A percentile compares a stretch with the other conserved stretches of the same genome.
phyloP scores from a whole-genome alignment of 2,329 filamentous ascomycete genomes.

The Leptodontidium sp. region DNA sequence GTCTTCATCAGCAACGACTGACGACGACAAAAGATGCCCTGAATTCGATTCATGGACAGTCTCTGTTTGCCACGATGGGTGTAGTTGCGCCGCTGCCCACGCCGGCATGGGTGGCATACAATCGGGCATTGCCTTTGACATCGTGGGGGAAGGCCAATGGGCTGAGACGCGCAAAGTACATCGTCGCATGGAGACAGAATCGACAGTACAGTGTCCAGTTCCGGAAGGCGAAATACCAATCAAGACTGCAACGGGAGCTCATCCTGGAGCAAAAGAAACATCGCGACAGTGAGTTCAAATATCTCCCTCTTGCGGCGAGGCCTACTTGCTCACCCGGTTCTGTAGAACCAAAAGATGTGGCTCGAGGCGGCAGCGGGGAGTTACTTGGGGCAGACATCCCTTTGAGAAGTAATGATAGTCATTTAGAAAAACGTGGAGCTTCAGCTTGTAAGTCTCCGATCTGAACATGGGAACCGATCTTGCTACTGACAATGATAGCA shows the following conservation, averaged over 20 bases:
- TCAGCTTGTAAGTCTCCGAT: neutral
- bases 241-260: neutral
- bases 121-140: neutral
- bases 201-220: neutral
- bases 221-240: neutral
- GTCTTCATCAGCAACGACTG: neutral
- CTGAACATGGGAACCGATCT: neutral
- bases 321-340: no score
- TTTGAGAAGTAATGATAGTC: no score
- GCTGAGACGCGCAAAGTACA: neutral
- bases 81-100: neutral
- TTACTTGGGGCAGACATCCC: no score
- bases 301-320: neutral
- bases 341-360: no score
- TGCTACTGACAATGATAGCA: constrained; percentile 1
- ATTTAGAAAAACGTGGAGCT: no score
- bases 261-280: neutral
- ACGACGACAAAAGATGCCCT: neutral
- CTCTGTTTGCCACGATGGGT: neutral
- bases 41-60: no score
- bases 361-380: no score
- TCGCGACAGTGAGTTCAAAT: neutral
- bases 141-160: neutral
- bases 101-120: neutral
- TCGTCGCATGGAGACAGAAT: neutral